A percentile compares a stretch with the other conserved stretches of the same genome.
phyloP scores from a whole-genome alignment of 441 rosid genomes.

The Iberis amara region DNA sequence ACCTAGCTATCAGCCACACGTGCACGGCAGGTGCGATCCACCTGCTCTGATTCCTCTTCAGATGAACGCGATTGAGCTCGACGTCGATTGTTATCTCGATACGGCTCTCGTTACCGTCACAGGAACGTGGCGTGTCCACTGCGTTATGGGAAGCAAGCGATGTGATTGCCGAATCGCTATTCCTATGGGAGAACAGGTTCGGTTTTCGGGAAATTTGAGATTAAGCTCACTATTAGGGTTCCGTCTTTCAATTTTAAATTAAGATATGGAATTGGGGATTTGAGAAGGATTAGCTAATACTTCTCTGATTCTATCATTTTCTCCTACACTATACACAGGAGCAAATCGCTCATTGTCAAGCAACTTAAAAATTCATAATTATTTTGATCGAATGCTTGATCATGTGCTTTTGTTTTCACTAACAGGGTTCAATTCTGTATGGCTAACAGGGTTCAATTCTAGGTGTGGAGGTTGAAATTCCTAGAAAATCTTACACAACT shows the following conservation, averaged over 20 bases:
- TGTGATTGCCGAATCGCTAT: conserved; percentile 83
- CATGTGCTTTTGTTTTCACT: neutral
- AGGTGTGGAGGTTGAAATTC: conserved; percentile 86
- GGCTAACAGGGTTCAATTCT: conserved; percentile 99
- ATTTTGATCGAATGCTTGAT: too few species aligned
- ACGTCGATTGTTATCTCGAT: conserved; percentile 61
- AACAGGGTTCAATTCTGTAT: conserved; percentile 20
- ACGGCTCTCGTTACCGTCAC: conserved; percentile 49
- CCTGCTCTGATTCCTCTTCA: conserved; percentile 85
- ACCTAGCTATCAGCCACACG: conserved; percentile 97
- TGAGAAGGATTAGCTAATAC: too few species aligned
- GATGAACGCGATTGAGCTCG: conserved; percentile 62
- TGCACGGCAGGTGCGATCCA: conserved; percentile 86
- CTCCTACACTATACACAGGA: too few species aligned
- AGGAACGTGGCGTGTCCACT: conserved; percentile 83
- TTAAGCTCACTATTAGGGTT: too few species aligned
- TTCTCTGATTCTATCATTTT: too few species aligned
- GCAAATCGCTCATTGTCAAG: too few species aligned
- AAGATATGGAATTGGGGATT: too few species aligned
- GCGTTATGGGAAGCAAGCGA: conserved; percentile 82
- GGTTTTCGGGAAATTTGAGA: neutral
- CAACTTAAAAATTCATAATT: too few species aligned
- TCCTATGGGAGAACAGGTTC: conserved; percentile 87
- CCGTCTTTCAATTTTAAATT: too few species aligned
- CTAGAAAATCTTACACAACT: conserved; percentile 54